Conservation (phyloP, 352 stramenopile genomes). For the Pythium scleroteichum region DNA sequence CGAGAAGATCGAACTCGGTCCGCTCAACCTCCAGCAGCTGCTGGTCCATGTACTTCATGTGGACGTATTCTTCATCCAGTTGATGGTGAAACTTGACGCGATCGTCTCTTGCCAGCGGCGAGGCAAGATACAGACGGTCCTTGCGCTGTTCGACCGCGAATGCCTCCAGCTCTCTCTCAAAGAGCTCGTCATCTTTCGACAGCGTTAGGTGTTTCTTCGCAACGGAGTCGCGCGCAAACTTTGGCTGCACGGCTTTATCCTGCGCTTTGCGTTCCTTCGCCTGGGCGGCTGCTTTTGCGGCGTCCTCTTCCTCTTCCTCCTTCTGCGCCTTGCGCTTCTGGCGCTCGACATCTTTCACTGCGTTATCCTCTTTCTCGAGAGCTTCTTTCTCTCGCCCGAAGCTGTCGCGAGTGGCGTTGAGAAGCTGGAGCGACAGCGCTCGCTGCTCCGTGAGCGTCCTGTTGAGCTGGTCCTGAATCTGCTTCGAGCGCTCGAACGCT, state of each 20-base stretch:
- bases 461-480: slow-evolving; percentile 40
- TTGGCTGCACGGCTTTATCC: slow-evolving; percentile 32
- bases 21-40: slow-evolving; percentile 50
- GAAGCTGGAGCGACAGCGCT: slow-evolving; percentile 55
- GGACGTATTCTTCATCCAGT: slow-evolving; percentile 56
- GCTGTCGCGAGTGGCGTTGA: slow-evolving; percentile 54
- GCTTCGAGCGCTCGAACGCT: slow-evolving; percentile 32
- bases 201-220: slow-evolving; percentile 57
- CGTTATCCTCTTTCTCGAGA: slow-evolving; percentile 48
- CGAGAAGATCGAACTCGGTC: slow-evolving; percentile 64
- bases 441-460: slow-evolving; percentile 40
- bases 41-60: slow-evolving; percentile 62
- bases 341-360: slow-evolving; percentile 44
- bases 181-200: slow-evolving; percentile 49
- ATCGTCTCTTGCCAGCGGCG: slow-evolving; percentile 38
- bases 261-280: slow-evolving; percentile 39
- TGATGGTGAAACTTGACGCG: slow-evolving; percentile 42
- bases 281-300: slow-evolving; percentile 46
- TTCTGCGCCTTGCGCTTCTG: slow-evolving; percentile 44
- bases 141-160: slow-evolving; percentile 46
- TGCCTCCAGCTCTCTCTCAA: slow-evolving; percentile 57
- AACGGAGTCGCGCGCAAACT: slow-evolving; percentile 50
- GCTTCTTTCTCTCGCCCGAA: slow-evolving; percentile 59
- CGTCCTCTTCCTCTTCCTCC: slow-evolving; percentile 53
- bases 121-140: slow-evolving; percentile 52